Conservation (phyloP, 208 protist species). For the Crithidia thermophila region DNA sequence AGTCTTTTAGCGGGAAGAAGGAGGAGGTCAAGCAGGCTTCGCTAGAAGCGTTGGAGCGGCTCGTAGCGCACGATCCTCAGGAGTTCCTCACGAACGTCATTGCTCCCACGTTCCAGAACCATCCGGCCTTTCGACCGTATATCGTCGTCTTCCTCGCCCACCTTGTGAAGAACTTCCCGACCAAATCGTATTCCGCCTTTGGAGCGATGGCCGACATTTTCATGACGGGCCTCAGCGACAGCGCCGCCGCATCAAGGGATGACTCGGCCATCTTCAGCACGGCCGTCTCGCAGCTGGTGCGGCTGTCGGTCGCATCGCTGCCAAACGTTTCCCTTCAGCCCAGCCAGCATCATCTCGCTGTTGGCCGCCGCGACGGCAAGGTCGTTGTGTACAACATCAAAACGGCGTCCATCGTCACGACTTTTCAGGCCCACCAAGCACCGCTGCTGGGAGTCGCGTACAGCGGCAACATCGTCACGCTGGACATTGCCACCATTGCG, state of each 20-base stretch:
- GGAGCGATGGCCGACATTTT: constrained; percentile 26
- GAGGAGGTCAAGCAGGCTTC: constrained; percentile 17
- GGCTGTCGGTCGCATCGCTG: constrained; percentile 41
- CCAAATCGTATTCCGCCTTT: constrained; percentile 25
- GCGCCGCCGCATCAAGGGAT: constrained; percentile 21
- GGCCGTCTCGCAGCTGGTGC: constrained; percentile 51
- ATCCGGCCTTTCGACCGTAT: constrained; percentile 24
- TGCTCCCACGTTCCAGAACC: constrained; percentile 19
- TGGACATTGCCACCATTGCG: constrained; percentile 76
- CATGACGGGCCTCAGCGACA: constrained; percentile 12
- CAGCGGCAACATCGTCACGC: constrained; percentile 65
- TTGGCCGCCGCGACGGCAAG: constrained; percentile 61
- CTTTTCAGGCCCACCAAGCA: constrained; percentile 58
- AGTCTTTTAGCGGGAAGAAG: constrained; percentile 16
- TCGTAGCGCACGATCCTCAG: constrained; percentile 31
- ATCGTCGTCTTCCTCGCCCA: constrained; percentile 39
- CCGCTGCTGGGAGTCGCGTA: constrained; percentile 70
- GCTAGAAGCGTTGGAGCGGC: constrained; percentile 33
- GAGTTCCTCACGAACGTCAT: constrained; percentile 33
- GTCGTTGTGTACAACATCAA: constrained; percentile 78
- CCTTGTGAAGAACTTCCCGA: constrained; percentile 37
- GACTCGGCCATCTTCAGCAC: constrained; percentile 39
- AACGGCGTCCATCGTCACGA: constrained; percentile 49
- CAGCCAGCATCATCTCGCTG: constrained; percentile 64
- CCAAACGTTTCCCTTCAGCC: constrained; percentile 82